Percentiles rank a stretch among this genome's conserved stretches.
These are phyloP conservation scores for Yarrowia keelungensis DNA, from an alignment of 805 yeast species.

Conservation along the genomic window DNA sequence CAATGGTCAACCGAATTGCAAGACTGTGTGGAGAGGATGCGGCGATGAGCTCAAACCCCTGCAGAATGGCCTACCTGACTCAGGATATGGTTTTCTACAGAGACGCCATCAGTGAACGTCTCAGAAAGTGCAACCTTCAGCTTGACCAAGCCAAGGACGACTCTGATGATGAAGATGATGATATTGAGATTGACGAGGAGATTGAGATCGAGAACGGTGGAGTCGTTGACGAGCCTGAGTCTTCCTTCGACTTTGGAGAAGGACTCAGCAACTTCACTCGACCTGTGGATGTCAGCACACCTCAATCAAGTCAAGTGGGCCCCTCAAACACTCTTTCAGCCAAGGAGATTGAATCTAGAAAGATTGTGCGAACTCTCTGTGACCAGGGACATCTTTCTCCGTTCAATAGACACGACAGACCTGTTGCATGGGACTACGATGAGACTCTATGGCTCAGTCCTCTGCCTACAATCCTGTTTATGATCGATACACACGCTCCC, in stretches of 20 bases:
- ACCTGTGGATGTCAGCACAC: constrained; percentile 23
- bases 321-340: constrained; percentile 41
- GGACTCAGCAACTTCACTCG: constrained; percentile 15
- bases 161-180: constrained; percentile 46
- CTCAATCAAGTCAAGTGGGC: constrained; percentile 12
- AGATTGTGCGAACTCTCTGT: constrained; percentile 76
- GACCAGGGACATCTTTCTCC: constrained; percentile 93
- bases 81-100: constrained; percentile 81
- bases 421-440: constrained; percentile 74
- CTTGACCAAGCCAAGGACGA: constrained; percentile 54
- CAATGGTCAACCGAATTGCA: constrained; percentile 58
- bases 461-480: constrained; percentile 66
- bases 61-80: constrained; percentile 75
- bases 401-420: constrained; percentile 64
- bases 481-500: constrained; percentile 77
- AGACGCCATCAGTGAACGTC: constrained; percentile 73
- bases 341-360: constrained; percentile 49
- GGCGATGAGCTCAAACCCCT: constrained; percentile 77
- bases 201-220: neutral
- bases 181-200: constrained; percentile 42
- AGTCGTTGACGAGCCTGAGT: neutral
- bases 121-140: constrained; percentile 71
- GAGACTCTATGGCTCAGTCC: constrained; percentile 75
- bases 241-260: neutral
- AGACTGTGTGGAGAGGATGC: constrained; percentile 60